Base-by-base conservation (phyloP, 2,329 filamentous ascomycete species). In the Penicillium sp. region DNA sequence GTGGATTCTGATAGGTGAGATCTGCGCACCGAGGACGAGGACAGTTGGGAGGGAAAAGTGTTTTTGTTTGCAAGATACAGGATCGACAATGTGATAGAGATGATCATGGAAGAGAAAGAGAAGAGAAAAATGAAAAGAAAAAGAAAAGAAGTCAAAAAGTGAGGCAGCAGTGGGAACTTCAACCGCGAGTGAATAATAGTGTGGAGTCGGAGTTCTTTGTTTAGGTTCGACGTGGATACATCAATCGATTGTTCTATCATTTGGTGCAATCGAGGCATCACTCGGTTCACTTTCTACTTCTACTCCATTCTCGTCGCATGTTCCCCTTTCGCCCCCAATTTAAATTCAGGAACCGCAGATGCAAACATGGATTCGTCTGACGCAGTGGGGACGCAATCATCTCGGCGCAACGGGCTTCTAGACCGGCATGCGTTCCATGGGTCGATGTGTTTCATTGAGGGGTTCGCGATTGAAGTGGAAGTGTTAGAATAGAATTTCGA, bases 381-480 rank as follows among this genome's bases (percentile, higher is more conserved):
- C 46, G 48, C 46, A 45, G 50, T 52, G 49, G 49, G 31, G 48
- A 48, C 41, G 44, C 44, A 50, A 47, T 44, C 18, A 22, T 16
- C 34, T 6, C 13, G 30, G 28, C 23, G 4, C 25, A 36, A 37
- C 32, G 37, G 44, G 40, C 42, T 47, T 52, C 51, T 52, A 54
- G 51, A 52, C 51, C 35, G 14, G 25, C 22, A n/a, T 28, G 7
- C 20, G 39, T 47, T 42, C 51, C 51, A 33, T 52, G 49, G 51
- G 22, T 51, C 37, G 18, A 4, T 35, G 5, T 35, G 17, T 34
- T 41, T 39, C 15, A n/a, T n/a, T n/a, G n/a, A n/a, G n/a, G n/a
- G n/a, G n/a, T n/a, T n/a, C n/a, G n/a, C n/a, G n/a, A n/a, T n/a
- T n/a, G n/a, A n/a, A n/a, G n/a, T n/a, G n/a, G n/a, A n/a, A n/a